Evolutionary conservation across 2,329 filamentous ascomycete genomes (phyloP).

Genomic region (Diaporthe amygdali): DNA sequence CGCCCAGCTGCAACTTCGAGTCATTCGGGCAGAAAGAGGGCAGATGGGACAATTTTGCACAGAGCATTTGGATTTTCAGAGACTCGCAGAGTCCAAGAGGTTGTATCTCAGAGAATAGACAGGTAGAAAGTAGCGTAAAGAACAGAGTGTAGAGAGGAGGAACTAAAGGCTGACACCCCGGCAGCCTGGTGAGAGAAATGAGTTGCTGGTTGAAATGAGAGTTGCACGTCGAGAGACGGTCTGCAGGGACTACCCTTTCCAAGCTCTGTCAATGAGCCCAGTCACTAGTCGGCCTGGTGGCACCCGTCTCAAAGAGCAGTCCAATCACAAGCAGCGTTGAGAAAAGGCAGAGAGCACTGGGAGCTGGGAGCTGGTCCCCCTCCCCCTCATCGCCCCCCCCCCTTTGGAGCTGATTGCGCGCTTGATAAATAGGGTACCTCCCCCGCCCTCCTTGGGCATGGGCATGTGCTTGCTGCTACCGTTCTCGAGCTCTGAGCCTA

Average conservation of each 20-base stretch:
- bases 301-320: constrained; percentile 9
- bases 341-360: constrained; percentile 1
- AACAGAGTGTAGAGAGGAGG: background rate
- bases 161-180: background rate
- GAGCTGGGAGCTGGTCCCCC: background rate
- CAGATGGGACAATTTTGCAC: background rate
- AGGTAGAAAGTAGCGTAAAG: background rate
- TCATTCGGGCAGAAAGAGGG: background rate
- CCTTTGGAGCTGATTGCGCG: constrained; percentile 29
- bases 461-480: constrained; percentile 31
- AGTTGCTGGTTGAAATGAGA: constrained; percentile 6
- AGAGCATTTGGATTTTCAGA: background rate
- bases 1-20: background rate
- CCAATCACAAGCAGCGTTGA: background rate
- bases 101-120: background rate
- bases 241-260: constrained; percentile 22
- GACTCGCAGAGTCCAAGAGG: background rate
- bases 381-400: background rate
- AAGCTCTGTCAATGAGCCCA: background rate
- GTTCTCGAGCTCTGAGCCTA: constrained; percentile 6
- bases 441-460: constrained; percentile 36
- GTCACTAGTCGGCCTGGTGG: background rate
- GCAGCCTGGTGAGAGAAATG: background rate
- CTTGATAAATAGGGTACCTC: constrained; percentile 42
- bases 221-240: background rate